Evolutionary conservation across 805 yeast genomes (phyloP).

Genomic region (Barnettozyma wickerhamii): DNA sequence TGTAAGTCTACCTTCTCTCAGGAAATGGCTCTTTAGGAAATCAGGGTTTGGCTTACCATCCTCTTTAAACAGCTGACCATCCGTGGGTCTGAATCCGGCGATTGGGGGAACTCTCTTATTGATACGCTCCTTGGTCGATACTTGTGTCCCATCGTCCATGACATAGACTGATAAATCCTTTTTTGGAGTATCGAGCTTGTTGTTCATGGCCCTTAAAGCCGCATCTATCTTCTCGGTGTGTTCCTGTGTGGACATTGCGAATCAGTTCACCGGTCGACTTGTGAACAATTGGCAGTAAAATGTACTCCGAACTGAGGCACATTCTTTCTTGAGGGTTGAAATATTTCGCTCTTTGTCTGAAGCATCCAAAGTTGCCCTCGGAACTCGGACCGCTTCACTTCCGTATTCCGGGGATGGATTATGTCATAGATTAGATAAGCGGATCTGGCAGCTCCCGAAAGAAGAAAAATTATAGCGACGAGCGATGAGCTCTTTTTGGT

Average conservation of each 20-base stretch:
- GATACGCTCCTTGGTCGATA: conserved; percentile 48
- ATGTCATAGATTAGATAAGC: background rate
- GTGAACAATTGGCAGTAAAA: too few relatives aligned
- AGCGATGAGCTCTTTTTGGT: too few relatives aligned
- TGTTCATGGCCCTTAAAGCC: conserved; percentile 56
- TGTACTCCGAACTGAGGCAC: too few relatives aligned
- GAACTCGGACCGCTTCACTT: too few relatives aligned
- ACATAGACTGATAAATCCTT: conserved; percentile 37
- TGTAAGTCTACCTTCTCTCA: conserved; percentile 73
- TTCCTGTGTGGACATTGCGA: conserved; percentile 31
- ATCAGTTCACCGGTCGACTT: too few relatives aligned
- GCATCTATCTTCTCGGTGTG: conserved; percentile 58
- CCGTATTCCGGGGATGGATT: too few relatives aligned
- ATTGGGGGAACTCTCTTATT: conserved; percentile 59
- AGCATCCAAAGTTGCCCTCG: too few relatives aligned
- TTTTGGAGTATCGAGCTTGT: conserved; percentile 29
- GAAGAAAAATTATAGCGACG: background rate
- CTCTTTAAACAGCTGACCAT: conserved; percentile 58
- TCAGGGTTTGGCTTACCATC: conserved; percentile 69
- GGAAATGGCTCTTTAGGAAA: conserved; percentile 70
- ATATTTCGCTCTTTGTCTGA: too few relatives aligned
- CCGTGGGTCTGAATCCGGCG: conserved; percentile 57
- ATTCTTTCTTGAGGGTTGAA: too few relatives aligned
- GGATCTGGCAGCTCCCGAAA: background rate
- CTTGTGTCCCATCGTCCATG: conserved; percentile 46